These are phyloP conservation scores for Pythium brachiatum DNA, from an alignment of 352 stramenopile species.

Conservation along the genomic window DNA sequence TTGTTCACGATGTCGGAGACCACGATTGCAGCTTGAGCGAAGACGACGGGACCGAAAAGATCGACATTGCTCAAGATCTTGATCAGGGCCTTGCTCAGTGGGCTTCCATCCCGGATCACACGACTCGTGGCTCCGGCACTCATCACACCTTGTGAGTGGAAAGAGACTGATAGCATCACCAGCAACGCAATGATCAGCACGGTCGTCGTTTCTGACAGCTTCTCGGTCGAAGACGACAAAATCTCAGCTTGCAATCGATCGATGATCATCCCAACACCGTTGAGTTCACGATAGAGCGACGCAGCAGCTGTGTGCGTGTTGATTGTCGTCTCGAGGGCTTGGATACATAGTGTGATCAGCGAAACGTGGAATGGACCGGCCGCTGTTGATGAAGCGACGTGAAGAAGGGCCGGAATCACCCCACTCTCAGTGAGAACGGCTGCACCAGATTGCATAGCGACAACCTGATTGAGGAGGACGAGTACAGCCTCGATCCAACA, in stretches of 20 bases:
- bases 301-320: conserved; percentile 66
- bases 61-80: conserved; percentile 90
- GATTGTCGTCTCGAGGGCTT: conserved; percentile 81
- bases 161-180: conserved; percentile 78
- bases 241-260: conserved; percentile 73
- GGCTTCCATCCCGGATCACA: conserved; percentile 84
- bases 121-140: conserved; percentile 81
- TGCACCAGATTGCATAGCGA: conserved; percentile 72
- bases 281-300: conserved; percentile 78
- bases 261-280: conserved; percentile 81
- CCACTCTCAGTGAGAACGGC: conserved; percentile 82
- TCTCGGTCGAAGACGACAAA: neutral
- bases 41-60: conserved; percentile 91
- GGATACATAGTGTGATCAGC: conserved; percentile 76
- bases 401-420: conserved; percentile 73
- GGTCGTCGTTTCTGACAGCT: conserved; percentile 52
- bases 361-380: conserved; percentile 59
- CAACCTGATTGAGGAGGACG: conserved; percentile 63
- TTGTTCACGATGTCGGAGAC: conserved; percentile 97
- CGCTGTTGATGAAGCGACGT: conserved; percentile 65
- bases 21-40: conserved; percentile 89
- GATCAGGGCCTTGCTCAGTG: conserved; percentile 86
- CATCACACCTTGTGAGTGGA: conserved; percentile 88
- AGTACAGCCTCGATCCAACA: conserved; percentile 83
- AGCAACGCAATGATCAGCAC: conserved; percentile 71